Evolutionary conservation across 2,329 filamentous ascomycete genomes (phyloP), one percentile per base, ranked within the genome.

Genomic region (Ceratocystis alfenasii): DNA sequence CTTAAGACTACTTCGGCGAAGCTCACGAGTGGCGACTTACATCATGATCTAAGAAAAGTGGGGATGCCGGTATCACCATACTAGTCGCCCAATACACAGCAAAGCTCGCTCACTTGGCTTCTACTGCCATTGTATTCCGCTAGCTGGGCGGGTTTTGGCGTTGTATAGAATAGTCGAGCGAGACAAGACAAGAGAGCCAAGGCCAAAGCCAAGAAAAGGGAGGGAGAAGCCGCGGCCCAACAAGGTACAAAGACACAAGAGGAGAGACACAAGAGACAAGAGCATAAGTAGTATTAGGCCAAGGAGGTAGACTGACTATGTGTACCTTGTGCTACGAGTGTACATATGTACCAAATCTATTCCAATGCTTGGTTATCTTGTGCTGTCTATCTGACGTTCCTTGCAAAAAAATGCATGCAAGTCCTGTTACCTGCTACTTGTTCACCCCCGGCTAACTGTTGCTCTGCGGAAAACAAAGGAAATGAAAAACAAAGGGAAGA

Each of bases 1-100:
- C 62, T 36, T 50, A 65, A 65, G 44, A 62, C 20, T 15, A 30
- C 17, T 28, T 33, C 61, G 30, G 41, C 36, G 30, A 53, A 64
- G 25, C 30, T 50, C 41, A 22, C 5, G 8, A 36, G 64, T 61
- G 50, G 61, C 61, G 41, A 63, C 61, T 63, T 63, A 50, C 33
- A 57, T 44, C 12, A 57, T 57, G 28, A 55, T 41, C 48, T 44
- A 33, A 28, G 30, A 59, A 59, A 59, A 36, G 55, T 36, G 55
- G 55, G 28, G 55, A n/a, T n/a, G 17, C 30, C 8, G 17, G 55
- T 36, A n/a, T n/a, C 17, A 59, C 55, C 28, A 33, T 36, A 36
- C 36, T 41, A 41, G 3, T 15, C 30, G 30, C 12, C 36, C 36
- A 41, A 15, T 5, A 41, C 36, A 12, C 36, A 41, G 10, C 10